A percentile compares a stretch with the other conserved stretches of the same genome.
These are phyloP conservation scores for Neltuma alba DNA, from an alignment of 306 rosid genomes.

Conservation along the genomic window DNA sequence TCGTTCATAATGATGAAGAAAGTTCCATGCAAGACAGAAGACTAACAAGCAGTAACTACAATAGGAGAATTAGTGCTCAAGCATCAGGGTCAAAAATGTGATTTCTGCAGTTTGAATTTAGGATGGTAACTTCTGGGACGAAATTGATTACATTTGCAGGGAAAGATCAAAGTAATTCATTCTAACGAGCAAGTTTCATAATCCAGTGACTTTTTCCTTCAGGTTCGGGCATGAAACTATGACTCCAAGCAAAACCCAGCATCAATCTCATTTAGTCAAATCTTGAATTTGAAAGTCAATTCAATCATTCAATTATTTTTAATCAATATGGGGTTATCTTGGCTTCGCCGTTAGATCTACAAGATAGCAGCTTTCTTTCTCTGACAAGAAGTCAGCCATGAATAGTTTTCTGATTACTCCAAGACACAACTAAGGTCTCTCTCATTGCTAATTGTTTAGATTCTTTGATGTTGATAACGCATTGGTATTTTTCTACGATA, in stretches of 20 bases:
- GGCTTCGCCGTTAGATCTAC: neutral
- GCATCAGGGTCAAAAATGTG: neutral
- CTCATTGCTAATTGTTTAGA: conserved; percentile 5
- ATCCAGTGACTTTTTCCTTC: neutral
- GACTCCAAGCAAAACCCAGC: neutral
- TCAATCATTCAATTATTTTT: neutral
- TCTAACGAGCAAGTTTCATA: conserved; percentile 1
- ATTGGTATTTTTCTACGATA: neutral
- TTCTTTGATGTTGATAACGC: conserved; percentile 1
- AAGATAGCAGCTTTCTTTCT: neutral
- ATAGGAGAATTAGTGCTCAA: no score
- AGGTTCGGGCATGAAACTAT: neutral
- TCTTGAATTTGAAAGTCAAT: conserved; percentile 15
- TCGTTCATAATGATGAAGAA: neutral
- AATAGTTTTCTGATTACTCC: conserved; percentile 4
- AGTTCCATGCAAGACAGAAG: neutral
- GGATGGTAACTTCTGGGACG: neutral
- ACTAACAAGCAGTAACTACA: neutral
- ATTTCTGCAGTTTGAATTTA: neutral
- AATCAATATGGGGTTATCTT: neutral
- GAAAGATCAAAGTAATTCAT: neutral
- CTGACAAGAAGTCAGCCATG: conserved; percentile 6
- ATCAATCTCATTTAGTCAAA: neutral
- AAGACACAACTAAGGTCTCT: neutral
- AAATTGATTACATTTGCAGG: neutral